These are phyloP conservation scores for Prasinococcaceae sp. DNA, from an alignment of 139 green algal species.

Conservation along the genomic window DNA sequence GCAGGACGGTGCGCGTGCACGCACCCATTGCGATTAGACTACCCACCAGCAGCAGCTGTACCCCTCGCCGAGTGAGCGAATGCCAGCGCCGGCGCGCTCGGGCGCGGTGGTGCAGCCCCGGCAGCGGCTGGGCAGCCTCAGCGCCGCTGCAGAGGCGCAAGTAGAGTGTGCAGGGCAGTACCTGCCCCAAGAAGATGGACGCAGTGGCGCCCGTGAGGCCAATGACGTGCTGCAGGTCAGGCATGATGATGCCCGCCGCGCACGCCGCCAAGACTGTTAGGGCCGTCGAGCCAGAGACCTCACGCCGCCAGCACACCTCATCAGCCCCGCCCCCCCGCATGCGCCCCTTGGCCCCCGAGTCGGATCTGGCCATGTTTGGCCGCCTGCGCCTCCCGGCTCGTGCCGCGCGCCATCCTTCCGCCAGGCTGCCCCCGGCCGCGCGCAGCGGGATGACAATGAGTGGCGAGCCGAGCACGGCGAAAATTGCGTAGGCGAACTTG, in stretches of 20 bases:
- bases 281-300: background rate
- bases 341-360: too few relatives aligned
- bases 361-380: background rate
- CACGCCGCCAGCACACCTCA: background rate
- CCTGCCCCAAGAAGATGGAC: background rate
- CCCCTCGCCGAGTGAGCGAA: too few relatives aligned
- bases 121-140: too few relatives aligned
- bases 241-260: background rate
- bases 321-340: too few relatives aligned
- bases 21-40: too few relatives aligned
- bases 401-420: background rate
- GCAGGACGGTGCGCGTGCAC: too few relatives aligned
- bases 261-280: background rate
- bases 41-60: too few relatives aligned
- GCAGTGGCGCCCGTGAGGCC: background rate
- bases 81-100: too few relatives aligned
- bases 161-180: too few relatives aligned
- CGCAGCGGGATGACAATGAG: background rate
- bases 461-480: background rate
- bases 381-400: background rate
- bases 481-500: background rate
- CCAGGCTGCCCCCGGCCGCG: background rate
- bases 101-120: too few relatives aligned
- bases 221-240: background rate
- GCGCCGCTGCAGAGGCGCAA: too few relatives aligned